These are phyloP conservation scores for Cryptosporidium tyzzeri DNA, from an alignment of 169 alveolate genomes.

Conservation along the genomic window DNA sequence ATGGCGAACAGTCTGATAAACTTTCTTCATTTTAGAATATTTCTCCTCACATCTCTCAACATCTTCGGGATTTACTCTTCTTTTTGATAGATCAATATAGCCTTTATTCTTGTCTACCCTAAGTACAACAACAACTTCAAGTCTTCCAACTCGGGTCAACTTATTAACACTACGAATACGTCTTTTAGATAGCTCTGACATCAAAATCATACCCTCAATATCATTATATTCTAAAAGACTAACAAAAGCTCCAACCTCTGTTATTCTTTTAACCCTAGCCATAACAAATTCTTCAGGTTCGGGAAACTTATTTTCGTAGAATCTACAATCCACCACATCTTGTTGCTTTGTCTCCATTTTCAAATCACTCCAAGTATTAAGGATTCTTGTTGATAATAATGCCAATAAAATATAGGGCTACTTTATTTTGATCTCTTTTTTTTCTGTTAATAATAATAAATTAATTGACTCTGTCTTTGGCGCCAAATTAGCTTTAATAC, in stretches of 20 bases:
- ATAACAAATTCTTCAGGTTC: constrained; percentile 92
- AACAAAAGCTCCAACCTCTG: constrained; percentile 97
- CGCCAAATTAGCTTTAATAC: constrained; percentile 32
- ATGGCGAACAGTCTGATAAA: constrained; percentile 94
- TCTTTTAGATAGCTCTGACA: constrained; percentile 95
- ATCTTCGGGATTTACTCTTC: constrained; percentile 95
- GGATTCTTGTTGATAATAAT: not conserved
- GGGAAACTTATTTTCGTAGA: constrained; percentile 93
- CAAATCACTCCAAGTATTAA: not conserved
- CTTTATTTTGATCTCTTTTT: constrained; percentile 7
- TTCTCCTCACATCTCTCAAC: constrained; percentile 84
- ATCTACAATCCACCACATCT: constrained; percentile 91
- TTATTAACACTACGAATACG: constrained; percentile 91
- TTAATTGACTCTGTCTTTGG: constrained; percentile 54
- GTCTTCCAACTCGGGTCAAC: constrained; percentile 89
- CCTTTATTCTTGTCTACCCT: constrained; percentile 97
- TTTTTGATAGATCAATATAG: constrained; percentile 95
- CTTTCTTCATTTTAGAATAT: constrained; percentile 93
- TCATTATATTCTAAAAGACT: constrained; percentile 96
- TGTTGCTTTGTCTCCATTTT: constrained; percentile 74
- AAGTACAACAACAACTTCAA: constrained; percentile 95
- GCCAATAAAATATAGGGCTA: constrained; percentile 1
- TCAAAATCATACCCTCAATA: constrained; percentile 94
- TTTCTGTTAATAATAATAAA: not conserved
- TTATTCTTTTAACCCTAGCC: constrained; percentile 94